Base-by-base conservation (phyloP, 176 grass and related monocot genomes). In the Triticum turgidum region DNA sequence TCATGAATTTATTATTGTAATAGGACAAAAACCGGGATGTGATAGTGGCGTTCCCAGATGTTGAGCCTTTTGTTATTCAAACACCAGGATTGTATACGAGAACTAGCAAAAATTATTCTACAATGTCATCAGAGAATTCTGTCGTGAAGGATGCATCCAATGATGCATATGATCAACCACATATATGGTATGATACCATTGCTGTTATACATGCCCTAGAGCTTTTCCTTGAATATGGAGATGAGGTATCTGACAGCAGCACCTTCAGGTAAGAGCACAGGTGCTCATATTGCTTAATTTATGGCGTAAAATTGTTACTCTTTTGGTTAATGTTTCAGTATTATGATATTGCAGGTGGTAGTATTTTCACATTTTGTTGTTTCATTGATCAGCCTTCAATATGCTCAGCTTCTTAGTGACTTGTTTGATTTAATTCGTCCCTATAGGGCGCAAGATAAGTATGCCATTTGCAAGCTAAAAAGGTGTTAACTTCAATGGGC, bases 1-100 rank as follows among this genome's bases (percentile, higher is more conserved):
- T 86, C 17, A 82, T 75, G 5, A 65, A 65, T 80, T 72, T 87
- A 9, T 85, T 69, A 63, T 88, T 34, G 54, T 68, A 82, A 84
- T 82, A 97, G 94, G 89, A 97, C 69, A 97, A 97, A 94, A 97
- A 97, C 82, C 80, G 94, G 64, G 94, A 97, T 42, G 90, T 92
- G 37, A 97, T 97, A 29, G 88, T 94, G 54, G 88, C 95, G 73
- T 97, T 97, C 79, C 95, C 95, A 83, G 95, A 97, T 89, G 95
- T 94, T 34, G 90, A 94, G 71, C 92, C 95, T 65, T 97, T 81
- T 30, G 29, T 88, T 86, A 97, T 94, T 85, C 80, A 84, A 17
- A 92, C 86, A 67, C 67, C 74, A 67, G 78, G 83, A 33, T 81
- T 87, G 67, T 83, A 68, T 79, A 12, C 59, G 8, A 41, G 11